Evolutionary conservation across 345 rosid species (phyloP), one percentile per base, ranked within the genome.

Genomic region (Bruguiera parviflora): DNA sequence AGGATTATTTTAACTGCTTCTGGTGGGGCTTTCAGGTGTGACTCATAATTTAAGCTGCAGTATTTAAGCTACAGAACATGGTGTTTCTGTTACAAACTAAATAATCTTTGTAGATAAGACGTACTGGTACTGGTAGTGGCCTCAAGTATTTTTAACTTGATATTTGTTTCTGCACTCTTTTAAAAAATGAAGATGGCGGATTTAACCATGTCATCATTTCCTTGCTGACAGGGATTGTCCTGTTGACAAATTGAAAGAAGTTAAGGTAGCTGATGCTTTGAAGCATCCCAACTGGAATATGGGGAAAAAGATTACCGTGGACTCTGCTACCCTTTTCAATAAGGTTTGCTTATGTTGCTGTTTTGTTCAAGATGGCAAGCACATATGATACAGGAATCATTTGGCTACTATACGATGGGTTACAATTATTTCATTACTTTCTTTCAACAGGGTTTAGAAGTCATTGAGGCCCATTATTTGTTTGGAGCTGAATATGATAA

Each of bases 11-110:
- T 95, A 68, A 95, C 99, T 47, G 96, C 97, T 35, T 95, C 99
- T 69, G 99, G 99, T 72, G 99, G 99, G 65, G 88, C 97, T 72
- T 95, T 92, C 91, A 92, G 96, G 99, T 95, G 68, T 65, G 86
- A 64, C 55, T 71, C 33, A 61, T 64, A 58, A 58, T 67, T 67
- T 71, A 56, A 71, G 68, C 70, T 74, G 47, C 59, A 33, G 37
- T 33, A 58, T 67, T 67, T 71, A 59, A 71, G 68, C 70, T 74
- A 35, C 59, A 43, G 49, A 43, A 43, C 49, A 43, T 43, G 18
- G 3, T 43, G 18, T 43, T 43, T 43, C 49, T 43, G 49, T 43
- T 43, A 43, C 49, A 43, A 15, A 43, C 49, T 13, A 13, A 43
- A 39, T 39, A 39, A 43, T 43, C 49, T 43, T 43, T 43, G 49